These are phyloP conservation scores for Vickermania spadyakhi DNA, from an alignment of 208 protist species.

Conservation along the genomic window DNA sequence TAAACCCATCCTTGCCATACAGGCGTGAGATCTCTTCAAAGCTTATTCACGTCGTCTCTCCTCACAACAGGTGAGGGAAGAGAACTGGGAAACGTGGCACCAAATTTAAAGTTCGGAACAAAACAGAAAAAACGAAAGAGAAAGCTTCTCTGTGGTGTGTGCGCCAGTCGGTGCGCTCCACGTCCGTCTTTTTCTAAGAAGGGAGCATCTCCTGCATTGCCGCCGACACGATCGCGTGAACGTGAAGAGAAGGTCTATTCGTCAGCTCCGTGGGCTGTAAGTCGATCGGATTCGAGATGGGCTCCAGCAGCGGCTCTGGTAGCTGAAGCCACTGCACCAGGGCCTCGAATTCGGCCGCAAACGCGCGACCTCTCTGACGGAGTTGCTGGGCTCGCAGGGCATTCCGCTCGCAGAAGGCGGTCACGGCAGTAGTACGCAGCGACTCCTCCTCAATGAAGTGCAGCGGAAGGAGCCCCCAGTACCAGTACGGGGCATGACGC, in stretches of 20 bases:
- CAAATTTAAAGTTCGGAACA: too few relatives aligned
- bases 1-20: too few relatives aligned
- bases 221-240: neutral
- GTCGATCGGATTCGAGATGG: constrained; percentile 18
- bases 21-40: too few relatives aligned
- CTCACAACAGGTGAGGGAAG: too few relatives aligned
- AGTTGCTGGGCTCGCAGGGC: constrained; percentile 34
- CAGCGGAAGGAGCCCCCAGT: constrained; percentile 71
- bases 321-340: constrained; percentile 1
- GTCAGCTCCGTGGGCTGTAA: neutral
- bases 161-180: too few relatives aligned
- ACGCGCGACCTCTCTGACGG: constrained; percentile 1
- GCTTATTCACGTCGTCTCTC: too few relatives aligned
- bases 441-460: constrained; percentile 60
- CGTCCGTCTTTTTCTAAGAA: too few relatives aligned
- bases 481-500: constrained; percentile 56
- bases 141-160: too few relatives aligned
- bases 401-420: constrained; percentile 61
- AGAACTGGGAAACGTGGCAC: too few relatives aligned
- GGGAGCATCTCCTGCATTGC: neutral
- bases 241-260: neutral
- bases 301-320: neutral
- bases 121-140: too few relatives aligned
- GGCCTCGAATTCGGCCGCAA: neutral
- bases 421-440: constrained; percentile 39